Percentiles rank a stretch among this genome's conserved stretches.
Evolutionary conservation across 805 yeast species (phyloP).

Genomic region (Starmerella bombi): DNA sequence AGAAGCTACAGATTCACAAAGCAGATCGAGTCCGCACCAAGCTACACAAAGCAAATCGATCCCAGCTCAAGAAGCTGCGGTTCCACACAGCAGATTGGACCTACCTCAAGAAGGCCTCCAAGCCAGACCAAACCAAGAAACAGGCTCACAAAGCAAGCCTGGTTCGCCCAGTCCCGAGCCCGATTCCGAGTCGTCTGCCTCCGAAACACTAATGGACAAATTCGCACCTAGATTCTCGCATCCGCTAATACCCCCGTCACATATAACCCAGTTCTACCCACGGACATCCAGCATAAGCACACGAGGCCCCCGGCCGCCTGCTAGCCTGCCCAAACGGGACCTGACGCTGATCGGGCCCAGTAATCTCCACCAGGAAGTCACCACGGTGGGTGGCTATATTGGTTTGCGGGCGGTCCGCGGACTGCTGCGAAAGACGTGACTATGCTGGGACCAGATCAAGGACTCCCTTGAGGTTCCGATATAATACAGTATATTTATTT

Average conservation of each 20-base stretch:
- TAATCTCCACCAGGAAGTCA: conserved; percentile 16
- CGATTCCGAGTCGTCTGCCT: neutral
- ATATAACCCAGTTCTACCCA: conserved; percentile 4
- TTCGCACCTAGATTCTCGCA: conserved; percentile 16
- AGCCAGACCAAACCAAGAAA: neutral
- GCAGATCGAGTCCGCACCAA: too few relatives aligned
- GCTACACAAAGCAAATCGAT: too few relatives aligned
- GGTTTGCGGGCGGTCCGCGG: conserved; percentile 19
- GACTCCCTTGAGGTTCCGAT: neutral
- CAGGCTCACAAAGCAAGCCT: neutral
- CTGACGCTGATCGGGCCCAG: conserved; percentile 17
- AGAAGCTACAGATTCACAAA: too few relatives aligned
- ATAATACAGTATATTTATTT: neutral
- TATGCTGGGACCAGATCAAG: conserved; percentile 1
- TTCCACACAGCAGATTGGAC: neutral
- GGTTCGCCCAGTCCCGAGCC: neutral
- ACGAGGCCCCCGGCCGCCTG: neutral
- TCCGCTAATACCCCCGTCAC: conserved; percentile 17
- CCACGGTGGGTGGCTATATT: conserved; percentile 21
- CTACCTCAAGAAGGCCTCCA: neutral
- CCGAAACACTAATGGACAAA: neutral
- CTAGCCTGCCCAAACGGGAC: conserved; percentile 9
- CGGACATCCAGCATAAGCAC: neutral
- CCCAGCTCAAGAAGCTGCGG: neutral
- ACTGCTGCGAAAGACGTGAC: conserved; percentile 14